These are phyloP conservation scores for Pseudogymnoascus sp. DNA, from an alignment of 2,329 filamentous ascomycete species.

Conservation along the genomic window DNA sequence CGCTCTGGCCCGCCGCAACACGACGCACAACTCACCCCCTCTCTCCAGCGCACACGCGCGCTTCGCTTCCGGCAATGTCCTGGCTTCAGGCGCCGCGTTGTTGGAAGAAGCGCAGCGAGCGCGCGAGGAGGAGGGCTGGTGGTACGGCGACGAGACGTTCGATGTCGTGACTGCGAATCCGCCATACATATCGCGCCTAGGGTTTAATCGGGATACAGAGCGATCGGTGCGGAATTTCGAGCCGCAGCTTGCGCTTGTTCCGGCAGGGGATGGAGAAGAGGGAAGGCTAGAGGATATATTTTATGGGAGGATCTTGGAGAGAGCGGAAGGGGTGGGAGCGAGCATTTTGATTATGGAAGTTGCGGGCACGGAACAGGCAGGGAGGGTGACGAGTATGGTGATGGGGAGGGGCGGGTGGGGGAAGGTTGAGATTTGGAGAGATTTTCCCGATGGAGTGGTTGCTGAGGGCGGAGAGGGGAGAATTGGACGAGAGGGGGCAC, in stretches of 20 bases:
- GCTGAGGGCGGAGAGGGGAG: neutral
- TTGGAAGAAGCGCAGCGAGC: neutral
- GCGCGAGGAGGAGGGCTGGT: neutral
- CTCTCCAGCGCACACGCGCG: neutral
- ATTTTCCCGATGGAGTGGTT: constrained; percentile 44
- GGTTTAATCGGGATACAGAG: constrained; percentile 54
- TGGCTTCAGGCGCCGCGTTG: constrained; percentile 19
- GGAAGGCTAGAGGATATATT: constrained; percentile 45
- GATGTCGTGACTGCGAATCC: constrained; percentile 75
- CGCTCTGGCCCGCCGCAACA: constrained; percentile 55
- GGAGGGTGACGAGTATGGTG: constrained; percentile 49
- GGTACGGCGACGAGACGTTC: neutral
- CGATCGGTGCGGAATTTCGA: constrained; percentile 76
- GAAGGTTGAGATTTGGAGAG: constrained; percentile 61
- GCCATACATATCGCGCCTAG: constrained; percentile 67
- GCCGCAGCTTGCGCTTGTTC: constrained; percentile 70
- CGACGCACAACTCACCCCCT: constrained; percentile 29
- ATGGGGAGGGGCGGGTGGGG: constrained; percentile 18
- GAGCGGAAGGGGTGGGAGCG: constrained; percentile 42
- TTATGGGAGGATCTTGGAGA: constrained; percentile 54
- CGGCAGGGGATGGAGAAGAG: constrained; percentile 28
- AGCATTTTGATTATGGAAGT: constrained; percentile 61
- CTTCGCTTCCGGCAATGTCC: constrained; percentile 34
- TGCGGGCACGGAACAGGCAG: constrained; percentile 59
- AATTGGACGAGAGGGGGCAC: neutral